phyloP scores from a whole-genome alignment of 345 rosid genomes.

The Salix caprea region DNA sequence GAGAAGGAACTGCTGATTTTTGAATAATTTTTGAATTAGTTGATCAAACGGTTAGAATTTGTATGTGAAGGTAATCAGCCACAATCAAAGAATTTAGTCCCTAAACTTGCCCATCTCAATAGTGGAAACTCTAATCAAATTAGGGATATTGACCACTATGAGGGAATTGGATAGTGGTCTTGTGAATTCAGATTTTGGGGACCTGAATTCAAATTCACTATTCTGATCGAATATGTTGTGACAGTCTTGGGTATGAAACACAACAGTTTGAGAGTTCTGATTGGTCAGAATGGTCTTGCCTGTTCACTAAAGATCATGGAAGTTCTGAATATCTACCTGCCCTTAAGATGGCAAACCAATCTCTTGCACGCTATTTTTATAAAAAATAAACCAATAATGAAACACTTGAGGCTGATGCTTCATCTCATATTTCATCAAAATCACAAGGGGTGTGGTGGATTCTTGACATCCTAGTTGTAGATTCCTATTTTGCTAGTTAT shows the following conservation, averaged over 20 bases:
- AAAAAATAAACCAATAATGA: background rate
- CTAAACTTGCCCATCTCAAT: background rate
- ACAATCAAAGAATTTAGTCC: background rate
- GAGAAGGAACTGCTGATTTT: background rate
- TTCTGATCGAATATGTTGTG: background rate
- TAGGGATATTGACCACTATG: background rate
- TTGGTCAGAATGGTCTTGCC: background rate
- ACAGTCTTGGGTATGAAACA: background rate
- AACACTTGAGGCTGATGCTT: background rate
- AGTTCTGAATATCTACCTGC: background rate
- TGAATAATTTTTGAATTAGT: background rate
- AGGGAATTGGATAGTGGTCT: background rate
- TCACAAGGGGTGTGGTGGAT: background rate
- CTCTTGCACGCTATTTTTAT: background rate
- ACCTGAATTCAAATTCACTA: background rate
- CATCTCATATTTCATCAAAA: background rate
- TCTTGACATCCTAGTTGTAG: background rate
- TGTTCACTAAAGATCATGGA: background rate
- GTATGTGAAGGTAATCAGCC: background rate
- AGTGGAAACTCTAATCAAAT: background rate
- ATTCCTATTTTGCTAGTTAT: background rate
- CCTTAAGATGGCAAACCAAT: background rate
- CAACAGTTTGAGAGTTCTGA: background rate
- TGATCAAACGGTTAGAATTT: background rate
- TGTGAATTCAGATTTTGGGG: background rate